phyloP scores from a whole-genome alignment of 2,329 filamentous ascomycete genomes.

The Paradendryphiella salina region DNA sequence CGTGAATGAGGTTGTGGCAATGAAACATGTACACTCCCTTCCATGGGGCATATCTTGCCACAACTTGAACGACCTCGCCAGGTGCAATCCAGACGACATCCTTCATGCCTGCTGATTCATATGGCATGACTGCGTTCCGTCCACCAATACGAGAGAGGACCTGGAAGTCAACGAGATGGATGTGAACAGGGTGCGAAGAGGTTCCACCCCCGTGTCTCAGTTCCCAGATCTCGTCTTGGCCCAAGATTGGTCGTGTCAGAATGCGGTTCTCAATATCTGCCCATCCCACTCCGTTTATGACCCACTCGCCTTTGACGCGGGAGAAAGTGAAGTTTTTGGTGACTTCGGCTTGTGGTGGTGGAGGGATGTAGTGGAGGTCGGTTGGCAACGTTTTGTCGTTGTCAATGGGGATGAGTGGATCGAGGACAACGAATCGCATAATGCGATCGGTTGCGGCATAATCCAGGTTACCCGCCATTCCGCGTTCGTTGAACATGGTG shows the following conservation, averaged over 20 bases:
- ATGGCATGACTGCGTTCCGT: constrained; percentile 51
- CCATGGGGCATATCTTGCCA: constrained; percentile 41
- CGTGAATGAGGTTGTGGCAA: constrained; percentile 53
- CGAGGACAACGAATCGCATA: constrained; percentile 52
- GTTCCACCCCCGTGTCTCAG: constrained; percentile 54
- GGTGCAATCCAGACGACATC: constrained; percentile 61
- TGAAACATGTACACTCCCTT: constrained; percentile 58
- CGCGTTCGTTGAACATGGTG: constrained; percentile 50
- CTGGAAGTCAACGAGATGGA: constrained; percentile 63
- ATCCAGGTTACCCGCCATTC: constrained; percentile 53
- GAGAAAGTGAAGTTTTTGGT: constrained; percentile 38
- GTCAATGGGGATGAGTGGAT: constrained; percentile 23
- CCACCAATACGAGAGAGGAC: constrained; percentile 56
- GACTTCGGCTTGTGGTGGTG: constrained; percentile 23
- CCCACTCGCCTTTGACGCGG: constrained; percentile 35
- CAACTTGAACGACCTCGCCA: constrained; percentile 48
- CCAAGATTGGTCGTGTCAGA: constrained; percentile 38
- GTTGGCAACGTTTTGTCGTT: constrained; percentile 38
- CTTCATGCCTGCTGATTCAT: constrained; percentile 60
- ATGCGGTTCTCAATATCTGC: constrained; percentile 39
- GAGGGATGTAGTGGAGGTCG: constrained; percentile 31
- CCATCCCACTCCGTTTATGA: constrained; percentile 44
- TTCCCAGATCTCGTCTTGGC: constrained; percentile 44
- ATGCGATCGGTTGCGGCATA: constrained; percentile 52
- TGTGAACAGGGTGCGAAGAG: constrained; percentile 59